These are phyloP conservation scores for Medicago arabica DNA, from an alignment of 306 rosid genomes.

Conservation along the genomic window DNA sequence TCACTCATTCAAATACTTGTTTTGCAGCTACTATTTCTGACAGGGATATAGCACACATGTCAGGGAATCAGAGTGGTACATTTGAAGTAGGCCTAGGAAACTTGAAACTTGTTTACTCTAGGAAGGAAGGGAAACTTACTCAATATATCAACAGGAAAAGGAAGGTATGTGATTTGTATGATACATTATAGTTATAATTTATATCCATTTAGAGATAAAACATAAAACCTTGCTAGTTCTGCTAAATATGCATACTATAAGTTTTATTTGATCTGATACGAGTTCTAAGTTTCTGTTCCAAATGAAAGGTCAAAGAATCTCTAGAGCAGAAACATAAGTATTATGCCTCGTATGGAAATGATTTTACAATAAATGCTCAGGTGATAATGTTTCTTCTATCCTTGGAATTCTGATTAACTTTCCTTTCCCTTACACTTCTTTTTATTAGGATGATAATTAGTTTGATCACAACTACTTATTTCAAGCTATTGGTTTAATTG, in stretches of 20 bases:
- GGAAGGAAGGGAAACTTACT: slow-evolving; percentile 60
- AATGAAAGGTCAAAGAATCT: slow-evolving; percentile 58
- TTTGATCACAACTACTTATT: slow-evolving; percentile 19
- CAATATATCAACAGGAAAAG: slow-evolving; percentile 61
- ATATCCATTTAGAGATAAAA: slow-evolving; percentile 13
- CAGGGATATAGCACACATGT: slow-evolving; percentile 40
- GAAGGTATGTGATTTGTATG: slow-evolving; percentile 52
- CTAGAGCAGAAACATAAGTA: slow-evolving; percentile 49
- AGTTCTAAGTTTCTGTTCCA: slow-evolving; percentile 38
- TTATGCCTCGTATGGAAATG: slow-evolving; percentile 51
- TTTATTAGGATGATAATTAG: slow-evolving; percentile 1
- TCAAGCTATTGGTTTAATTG: slow-evolving; percentile 31
- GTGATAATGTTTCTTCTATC: slow-evolving; percentile 42
- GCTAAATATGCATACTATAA: slow-evolving; percentile 6
- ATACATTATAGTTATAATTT: slow-evolving; percentile 8
- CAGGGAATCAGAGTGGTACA: slow-evolving; percentile 47
- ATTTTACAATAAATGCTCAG: slow-evolving; percentile 46
- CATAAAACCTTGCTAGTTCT: slow-evolving; percentile 27
- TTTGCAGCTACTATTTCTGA: slow-evolving; percentile 57
- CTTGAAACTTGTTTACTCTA: slow-evolving; percentile 71
- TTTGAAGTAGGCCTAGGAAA: slow-evolving; percentile 72
- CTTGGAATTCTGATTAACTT: slow-evolving; percentile 10
- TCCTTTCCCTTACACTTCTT: background rate
- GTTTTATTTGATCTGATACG: slow-evolving; percentile 7
- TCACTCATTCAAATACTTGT: slow-evolving; percentile 30